Percentiles rank a stretch among this genome's conserved stretches.
phyloP scores from a whole-genome alignment of 169 alveolate genomes.

The Plasmodium yoelii region DNA sequence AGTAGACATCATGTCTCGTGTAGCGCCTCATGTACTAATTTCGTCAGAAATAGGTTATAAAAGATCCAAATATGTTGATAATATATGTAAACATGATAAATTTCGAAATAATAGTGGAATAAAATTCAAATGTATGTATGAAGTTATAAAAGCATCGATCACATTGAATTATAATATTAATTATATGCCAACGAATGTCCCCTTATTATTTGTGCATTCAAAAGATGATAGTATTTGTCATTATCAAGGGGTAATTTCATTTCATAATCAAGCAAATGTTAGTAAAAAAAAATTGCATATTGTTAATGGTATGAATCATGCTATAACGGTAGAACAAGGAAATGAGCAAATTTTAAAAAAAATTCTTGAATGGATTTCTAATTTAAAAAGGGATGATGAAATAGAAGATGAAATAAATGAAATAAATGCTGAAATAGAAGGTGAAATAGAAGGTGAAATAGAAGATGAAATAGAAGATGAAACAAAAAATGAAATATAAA shows the following conservation, averaged over 20 bases:
- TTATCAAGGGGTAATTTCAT: constrained; percentile 10
- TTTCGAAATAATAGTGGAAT: constrained; percentile 13
- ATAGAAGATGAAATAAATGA: neutral
- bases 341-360: constrained; percentile 5
- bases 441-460: too few species aligned
- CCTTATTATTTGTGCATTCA: constrained; percentile 77
- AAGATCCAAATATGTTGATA: neutral
- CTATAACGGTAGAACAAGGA: constrained; percentile 24
- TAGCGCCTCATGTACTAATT: constrained; percentile 53
- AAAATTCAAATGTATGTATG: constrained; percentile 38
- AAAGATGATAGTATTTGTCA: constrained; percentile 72
- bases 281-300: constrained; percentile 13
- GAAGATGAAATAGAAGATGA: neutral
- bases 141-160: constrained; percentile 74
- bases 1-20: constrained; percentile 18
- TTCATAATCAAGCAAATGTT: constrained; percentile 5
- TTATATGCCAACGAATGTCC: constrained; percentile 71
- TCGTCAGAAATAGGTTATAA: constrained; percentile 15
- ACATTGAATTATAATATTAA: constrained; percentile 36
- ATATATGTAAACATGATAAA: constrained; percentile 72
- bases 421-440: too few species aligned
- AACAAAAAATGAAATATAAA: too few species aligned
- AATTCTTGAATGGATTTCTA: constrained; percentile 6
- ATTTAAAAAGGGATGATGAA: neutral
- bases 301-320: constrained; percentile 20